These are phyloP conservation scores for Hirsutella thompsonii DNA, from an alignment of 2,329 filamentous ascomycete genomes.

Conservation along the genomic window DNA sequence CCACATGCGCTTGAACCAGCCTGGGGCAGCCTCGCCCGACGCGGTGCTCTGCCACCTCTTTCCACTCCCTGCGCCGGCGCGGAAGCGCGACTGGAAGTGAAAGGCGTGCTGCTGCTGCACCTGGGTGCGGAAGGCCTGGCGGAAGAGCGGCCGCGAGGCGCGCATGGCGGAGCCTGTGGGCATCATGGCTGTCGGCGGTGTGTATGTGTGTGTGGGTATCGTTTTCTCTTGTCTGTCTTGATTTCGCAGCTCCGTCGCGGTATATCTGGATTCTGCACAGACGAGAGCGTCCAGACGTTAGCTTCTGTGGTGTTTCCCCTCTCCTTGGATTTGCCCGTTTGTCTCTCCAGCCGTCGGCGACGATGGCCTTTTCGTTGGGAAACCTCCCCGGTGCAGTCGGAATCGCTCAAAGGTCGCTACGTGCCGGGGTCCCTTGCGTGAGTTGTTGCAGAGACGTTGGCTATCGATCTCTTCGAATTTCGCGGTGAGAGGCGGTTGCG, in stretches of 20 bases:
- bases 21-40: slow-evolving; percentile 30
- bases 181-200: slow-evolving; percentile 19
- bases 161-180: slow-evolving; percentile 29
- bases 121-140: slow-evolving; percentile 37
- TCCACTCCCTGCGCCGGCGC: slow-evolving; percentile 17
- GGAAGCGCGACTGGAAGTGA: slow-evolving; percentile 20
- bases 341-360: too few relatives aligned
- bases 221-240: not conserved
- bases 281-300: too few relatives aligned
- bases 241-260: not conserved
- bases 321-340: too few relatives aligned
- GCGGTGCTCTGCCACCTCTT: slow-evolving; percentile 63
- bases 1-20: slow-evolving; percentile 69
- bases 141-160: slow-evolving; percentile 37
- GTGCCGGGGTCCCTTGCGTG: too few relatives aligned
- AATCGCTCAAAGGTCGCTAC: too few relatives aligned
- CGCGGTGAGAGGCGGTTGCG: too few relatives aligned
- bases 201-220: not conserved
- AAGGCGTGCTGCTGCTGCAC: slow-evolving; percentile 8
- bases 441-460: too few relatives aligned
- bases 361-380: too few relatives aligned
- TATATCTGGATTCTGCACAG: too few relatives aligned
- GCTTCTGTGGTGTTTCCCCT: too few relatives aligned
- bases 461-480: too few relatives aligned
- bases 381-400: too few relatives aligned